phyloP scores from a whole-genome alignment of 2,329 filamentous ascomycete genomes.

The Trichoderma afroharzianum region DNA sequence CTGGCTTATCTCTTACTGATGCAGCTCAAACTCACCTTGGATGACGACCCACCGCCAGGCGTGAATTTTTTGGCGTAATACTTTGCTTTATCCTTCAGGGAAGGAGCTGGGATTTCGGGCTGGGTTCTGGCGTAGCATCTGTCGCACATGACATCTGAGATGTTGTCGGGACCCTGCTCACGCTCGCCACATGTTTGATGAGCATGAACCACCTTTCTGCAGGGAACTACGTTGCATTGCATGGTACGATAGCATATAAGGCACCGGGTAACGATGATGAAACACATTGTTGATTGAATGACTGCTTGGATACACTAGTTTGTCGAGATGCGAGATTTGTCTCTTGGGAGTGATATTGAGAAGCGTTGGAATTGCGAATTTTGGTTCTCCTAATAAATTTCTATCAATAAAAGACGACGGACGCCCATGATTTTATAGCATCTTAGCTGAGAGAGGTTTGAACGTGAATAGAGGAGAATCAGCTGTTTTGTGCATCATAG shows the following conservation, averaged over 20 bases:
- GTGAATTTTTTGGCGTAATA: not conserved
- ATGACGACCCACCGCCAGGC: not conserved
- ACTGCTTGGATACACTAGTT: not conserved
- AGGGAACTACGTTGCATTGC: not conserved
- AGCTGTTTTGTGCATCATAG: constrained; percentile 1
- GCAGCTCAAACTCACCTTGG: not conserved
- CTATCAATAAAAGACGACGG: not conserved
- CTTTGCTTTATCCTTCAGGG: constrained; percentile 8
- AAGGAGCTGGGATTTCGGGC: not conserved
- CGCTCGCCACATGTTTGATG: constrained; percentile 6
- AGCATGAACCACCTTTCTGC: not conserved
- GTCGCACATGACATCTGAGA: not conserved
- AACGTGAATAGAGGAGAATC: not conserved
- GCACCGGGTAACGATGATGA: not conserved
- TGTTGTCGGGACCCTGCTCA: not conserved
- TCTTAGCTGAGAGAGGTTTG: not conserved
- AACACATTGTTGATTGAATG: not conserved
- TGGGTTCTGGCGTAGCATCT: not conserved
- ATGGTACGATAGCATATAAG: not conserved
- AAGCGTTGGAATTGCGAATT: not conserved
- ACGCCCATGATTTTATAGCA: not conserved
- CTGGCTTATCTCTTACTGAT: not conserved
- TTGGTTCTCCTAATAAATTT: not conserved
- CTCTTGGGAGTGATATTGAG: not conserved
- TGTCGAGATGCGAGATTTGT: not conserved